Evolutionary conservation across 148 eudicot genomes (phyloP).

Genomic region (Euryodendron excelsum): DNA sequence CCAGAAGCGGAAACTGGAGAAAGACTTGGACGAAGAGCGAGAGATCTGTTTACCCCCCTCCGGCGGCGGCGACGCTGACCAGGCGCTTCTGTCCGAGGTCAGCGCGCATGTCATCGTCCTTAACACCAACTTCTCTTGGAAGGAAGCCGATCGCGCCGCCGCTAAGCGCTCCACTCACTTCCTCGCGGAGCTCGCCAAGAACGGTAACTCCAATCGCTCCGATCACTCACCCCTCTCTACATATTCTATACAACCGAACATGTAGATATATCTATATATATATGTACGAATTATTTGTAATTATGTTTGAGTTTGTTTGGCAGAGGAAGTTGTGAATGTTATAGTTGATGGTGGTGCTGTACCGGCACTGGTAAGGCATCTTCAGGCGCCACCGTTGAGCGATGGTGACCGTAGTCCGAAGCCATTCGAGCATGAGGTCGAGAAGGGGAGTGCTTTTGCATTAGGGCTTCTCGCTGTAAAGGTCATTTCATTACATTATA

Average conservation of each 20-base stretch:
- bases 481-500: conserved; percentile 32
- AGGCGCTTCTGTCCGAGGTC: conserved; percentile 31
- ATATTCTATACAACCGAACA: not conserved
- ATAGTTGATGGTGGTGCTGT: conserved; percentile 36
- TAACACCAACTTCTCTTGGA: conserved; percentile 34
- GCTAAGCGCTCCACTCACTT: conserved; percentile 50
- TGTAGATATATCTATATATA: no score
- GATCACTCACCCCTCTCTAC: not conserved
- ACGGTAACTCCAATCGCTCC: conserved; percentile 31
- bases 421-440: conserved; percentile 78
- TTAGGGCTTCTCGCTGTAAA: conserved; percentile 89
- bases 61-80: not conserved
- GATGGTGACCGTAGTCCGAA: conserved; percentile 30
- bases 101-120: conserved; percentile 33
- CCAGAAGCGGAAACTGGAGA: conserved; percentile 54
- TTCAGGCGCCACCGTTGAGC: conserved; percentile 51
- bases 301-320: conserved; percentile 5
- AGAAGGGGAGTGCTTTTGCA: conserved; percentile 88
- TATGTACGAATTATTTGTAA: no score
- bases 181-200: conserved; percentile 59
- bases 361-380: conserved; percentile 52
- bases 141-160: conserved; percentile 41
- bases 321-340: conserved; percentile 50
- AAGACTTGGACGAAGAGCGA: conserved; percentile 25
- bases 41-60: conserved; percentile 5